Evolutionary conservation across 2,329 filamentous ascomycete species (phyloP).

Genomic region (Colletotrichum kahawae): DNA sequence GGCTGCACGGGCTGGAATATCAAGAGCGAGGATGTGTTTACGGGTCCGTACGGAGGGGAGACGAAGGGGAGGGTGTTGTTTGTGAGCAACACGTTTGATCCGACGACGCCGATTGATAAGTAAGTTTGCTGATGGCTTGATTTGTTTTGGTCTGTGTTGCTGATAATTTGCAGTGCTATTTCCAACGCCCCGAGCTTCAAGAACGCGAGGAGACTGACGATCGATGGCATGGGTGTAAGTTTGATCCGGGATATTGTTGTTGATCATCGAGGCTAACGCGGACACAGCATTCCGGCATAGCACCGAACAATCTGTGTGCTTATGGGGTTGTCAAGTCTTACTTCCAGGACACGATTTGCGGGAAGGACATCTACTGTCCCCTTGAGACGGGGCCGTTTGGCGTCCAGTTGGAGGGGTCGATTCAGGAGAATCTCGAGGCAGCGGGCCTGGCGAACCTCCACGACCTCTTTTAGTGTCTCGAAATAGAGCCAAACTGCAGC

Average conservation of each 20-base stretch:
- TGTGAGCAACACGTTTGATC: background rate
- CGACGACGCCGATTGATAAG: constrained; percentile 4
- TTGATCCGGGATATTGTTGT: background rate
- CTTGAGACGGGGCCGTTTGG: background rate
- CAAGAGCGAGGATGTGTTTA: background rate
- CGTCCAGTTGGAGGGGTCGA: background rate
- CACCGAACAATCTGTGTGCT: background rate
- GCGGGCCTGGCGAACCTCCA: background rate
- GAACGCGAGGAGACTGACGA: background rate
- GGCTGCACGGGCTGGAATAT: background rate
- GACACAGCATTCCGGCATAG: background rate
- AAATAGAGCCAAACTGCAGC: background rate
- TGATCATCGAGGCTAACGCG: background rate
- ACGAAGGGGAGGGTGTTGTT: background rate
- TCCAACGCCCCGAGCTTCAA: background rate
- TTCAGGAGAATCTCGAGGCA: background rate
- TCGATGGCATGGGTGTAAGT: background rate
- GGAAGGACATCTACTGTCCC: background rate
- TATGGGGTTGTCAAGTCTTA: background rate
- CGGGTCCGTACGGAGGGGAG: background rate
- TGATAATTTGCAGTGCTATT: background rate
- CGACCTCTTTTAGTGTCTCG: background rate
- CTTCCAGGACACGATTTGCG: background rate
- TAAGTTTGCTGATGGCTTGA: background rate
- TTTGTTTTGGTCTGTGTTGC: background rate